A percentile compares a stretch with the other conserved stretches of the same genome.
Evolutionary conservation across 306 rosid genomes (phyloP).

Genomic region (cucumber (Cucumis sativus)): Cucumber_9930_V3 NC_026660.2:15253501-15254000

Average conservation of each 20-base stretch:
- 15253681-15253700: constrained; percentile 99
- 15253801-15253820: neutral
- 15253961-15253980: constrained; percentile 47
- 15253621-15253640: neutral
- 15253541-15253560: neutral
- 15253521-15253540: neutral
- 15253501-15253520: no score
- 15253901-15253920: neutral
- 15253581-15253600: neutral
- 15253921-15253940: constrained; percentile 47
- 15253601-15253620: no score
- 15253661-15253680: constrained; percentile 12
- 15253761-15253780: neutral
- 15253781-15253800: neutral
- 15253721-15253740: constrained; percentile 85
- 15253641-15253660: neutral
- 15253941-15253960: constrained; percentile 64
- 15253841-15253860: neutral
- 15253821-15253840: neutral
- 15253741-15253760: constrained; percentile 80
- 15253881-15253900: neutral
- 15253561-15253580: neutral
- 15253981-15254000: constrained; percentile 39
- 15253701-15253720: constrained; percentile 96
- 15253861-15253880: neutral